Conservation (phyloP, 208 protist species). For the Naegleria lovaniensis region DNA sequence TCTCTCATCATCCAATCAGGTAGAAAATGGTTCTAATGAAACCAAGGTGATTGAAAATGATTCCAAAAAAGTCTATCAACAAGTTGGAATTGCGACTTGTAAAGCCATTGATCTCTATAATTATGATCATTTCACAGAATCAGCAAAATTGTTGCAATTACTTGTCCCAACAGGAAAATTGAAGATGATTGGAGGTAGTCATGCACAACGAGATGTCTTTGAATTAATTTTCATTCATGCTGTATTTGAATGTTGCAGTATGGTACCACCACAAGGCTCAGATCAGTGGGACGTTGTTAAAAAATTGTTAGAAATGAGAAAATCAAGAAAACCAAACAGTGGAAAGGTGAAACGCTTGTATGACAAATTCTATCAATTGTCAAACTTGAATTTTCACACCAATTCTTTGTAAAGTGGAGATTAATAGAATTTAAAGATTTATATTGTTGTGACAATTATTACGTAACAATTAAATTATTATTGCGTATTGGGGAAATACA, state of each 20-base stretch:
- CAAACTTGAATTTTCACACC: too few species aligned
- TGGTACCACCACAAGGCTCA: background rate
- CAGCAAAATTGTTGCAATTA: background rate
- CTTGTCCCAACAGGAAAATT: background rate
- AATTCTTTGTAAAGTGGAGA: too few species aligned
- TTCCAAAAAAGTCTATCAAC: background rate
- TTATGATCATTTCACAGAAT: background rate
- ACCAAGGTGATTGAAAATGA: too few species aligned
- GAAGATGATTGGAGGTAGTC: background rate
- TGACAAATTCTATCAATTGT: background rate
- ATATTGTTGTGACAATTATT: too few species aligned
- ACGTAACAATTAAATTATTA: too few species aligned
- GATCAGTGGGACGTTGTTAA: background rate
- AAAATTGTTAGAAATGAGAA: background rate
- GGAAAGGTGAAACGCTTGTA: background rate
- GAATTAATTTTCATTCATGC: background rate
- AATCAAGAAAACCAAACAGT: background rate
- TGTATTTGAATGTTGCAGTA: background rate
- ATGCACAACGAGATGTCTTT: slow-evolving; percentile 28
- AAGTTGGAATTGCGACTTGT: background rate
- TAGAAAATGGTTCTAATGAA: background rate
- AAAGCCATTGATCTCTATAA: background rate
- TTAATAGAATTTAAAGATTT: too few species aligned
- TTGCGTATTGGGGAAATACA: too few species aligned
- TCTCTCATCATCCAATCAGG: too few species aligned